A percentile compares a stretch with the other conserved stretches of the same genome.
Conservation (phyloP, 1,284 basidiomycete genomes). For the Apiotrichum gracile region DNA sequence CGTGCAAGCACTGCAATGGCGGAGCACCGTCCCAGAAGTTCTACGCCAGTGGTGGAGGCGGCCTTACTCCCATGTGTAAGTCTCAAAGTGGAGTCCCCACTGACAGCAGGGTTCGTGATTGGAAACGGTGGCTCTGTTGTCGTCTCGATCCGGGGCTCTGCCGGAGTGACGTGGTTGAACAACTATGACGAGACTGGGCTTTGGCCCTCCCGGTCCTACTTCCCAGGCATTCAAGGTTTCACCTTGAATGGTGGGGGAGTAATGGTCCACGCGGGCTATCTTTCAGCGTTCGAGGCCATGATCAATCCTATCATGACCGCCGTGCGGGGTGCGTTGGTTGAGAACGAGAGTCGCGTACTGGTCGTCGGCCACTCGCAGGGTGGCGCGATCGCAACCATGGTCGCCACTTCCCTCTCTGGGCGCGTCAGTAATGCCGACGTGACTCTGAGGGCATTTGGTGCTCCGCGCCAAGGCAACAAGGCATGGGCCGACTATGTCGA, state of each 20-base stretch:
- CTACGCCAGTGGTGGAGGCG: not conserved
- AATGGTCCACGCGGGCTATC: conserved; percentile 21
- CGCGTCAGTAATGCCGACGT: not conserved
- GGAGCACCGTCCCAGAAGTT: not conserved
- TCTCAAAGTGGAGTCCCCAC: not conserved
- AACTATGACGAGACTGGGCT: conserved; percentile 12
- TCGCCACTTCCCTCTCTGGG: not conserved
- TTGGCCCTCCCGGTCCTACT: not conserved
- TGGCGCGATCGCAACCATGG: conserved; percentile 16
- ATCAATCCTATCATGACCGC: not conserved
- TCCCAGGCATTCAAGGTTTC: conserved; percentile 17
- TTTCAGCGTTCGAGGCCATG: conserved; percentile 19
- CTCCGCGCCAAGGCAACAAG: conserved; percentile 21
- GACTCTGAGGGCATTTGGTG: conserved; percentile 14
- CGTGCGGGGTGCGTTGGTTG: not conserved
- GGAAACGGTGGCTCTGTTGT: not conserved
- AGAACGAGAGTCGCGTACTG: conserved; percentile 5
- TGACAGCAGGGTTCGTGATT: not conserved
- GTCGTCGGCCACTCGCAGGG: conserved; percentile 26
- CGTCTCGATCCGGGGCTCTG: conserved; percentile 14
- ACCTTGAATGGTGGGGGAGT: no score
- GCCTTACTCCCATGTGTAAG: not conserved
- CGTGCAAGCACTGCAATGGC: not conserved
- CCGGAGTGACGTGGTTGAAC: not conserved
- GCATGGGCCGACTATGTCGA: conserved; percentile 26